Evolutionary conservation across 768 basidiomycete genomes (phyloP).

Genomic region (Xanthoconium stramineum): DNA sequence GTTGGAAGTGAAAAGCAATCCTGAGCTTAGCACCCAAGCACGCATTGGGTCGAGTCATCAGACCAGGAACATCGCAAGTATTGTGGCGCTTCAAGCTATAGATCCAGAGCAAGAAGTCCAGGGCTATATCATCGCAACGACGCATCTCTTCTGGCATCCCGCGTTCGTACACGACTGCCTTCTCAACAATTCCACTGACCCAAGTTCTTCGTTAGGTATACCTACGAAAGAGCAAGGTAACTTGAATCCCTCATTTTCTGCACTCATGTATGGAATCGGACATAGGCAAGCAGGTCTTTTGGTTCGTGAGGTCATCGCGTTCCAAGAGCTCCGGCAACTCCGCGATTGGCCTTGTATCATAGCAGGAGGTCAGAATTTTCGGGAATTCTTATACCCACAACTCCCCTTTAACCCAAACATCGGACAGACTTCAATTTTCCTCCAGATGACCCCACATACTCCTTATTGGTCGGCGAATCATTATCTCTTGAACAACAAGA

Average conservation of each 20-base stretch:
- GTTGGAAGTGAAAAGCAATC: constrained; percentile 45
- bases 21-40: constrained; percentile 26
- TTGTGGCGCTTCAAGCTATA: constrained; percentile 61
- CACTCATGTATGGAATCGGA: background rate
- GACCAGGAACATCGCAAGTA: constrained; percentile 78
- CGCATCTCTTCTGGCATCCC: constrained; percentile 96
- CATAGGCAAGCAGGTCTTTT: constrained; percentile 76
- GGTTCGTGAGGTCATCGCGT: constrained; percentile 56
- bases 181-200: background rate
- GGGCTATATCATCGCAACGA: constrained; percentile 80
- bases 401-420: constrained; percentile 1
- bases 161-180: constrained; percentile 42
- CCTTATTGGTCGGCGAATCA: constrained; percentile 62
- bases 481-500: constrained; percentile 55
- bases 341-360: constrained; percentile 75
- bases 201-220: constrained; percentile 30
- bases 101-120: constrained; percentile 29
- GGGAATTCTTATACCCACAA: background rate
- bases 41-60: constrained; percentile 58
- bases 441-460: constrained; percentile 80
- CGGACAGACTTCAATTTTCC: constrained; percentile 83
- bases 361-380: constrained; percentile 64
- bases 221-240: constrained; percentile 81
- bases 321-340: constrained; percentile 44
- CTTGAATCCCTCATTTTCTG: constrained; percentile 19